Evolutionary conservation across 345 rosid genomes (phyloP).

Genomic region (Cardamine resedifolia): DNA sequence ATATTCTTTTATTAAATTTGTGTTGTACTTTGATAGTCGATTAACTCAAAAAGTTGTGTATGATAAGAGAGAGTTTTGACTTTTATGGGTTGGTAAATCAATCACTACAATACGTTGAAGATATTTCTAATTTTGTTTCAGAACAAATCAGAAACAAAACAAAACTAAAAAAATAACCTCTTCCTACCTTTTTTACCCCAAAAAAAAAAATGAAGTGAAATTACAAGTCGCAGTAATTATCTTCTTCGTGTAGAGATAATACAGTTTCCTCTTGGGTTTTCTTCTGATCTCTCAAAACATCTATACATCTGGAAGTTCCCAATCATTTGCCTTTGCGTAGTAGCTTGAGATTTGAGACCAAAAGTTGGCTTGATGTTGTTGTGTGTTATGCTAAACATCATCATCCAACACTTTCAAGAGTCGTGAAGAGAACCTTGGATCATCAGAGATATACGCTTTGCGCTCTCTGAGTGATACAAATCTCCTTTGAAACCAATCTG

Average conservation of each 20-base stretch:
- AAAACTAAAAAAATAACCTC: conserved; percentile 13
- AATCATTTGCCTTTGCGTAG: conserved; percentile 16
- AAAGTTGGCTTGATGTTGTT: conserved; percentile 25
- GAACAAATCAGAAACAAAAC: neutral
- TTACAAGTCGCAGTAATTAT: conserved; percentile 34
- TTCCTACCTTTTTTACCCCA: conserved; percentile 28
- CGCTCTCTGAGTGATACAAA: conserved; percentile 77
- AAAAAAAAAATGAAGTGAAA: conserved; percentile 14
- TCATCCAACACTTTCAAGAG: conserved; percentile 46
- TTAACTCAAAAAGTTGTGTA: conserved; percentile 1
- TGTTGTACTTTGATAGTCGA: conserved; percentile 29
- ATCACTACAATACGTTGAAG: conserved; percentile 17
- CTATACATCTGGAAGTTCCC: conserved; percentile 36
- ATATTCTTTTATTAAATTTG: conserved; percentile 35
- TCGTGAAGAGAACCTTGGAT: conserved; percentile 92
- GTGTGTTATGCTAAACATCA: neutral
- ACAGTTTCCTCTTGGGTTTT: conserved; percentile 28
- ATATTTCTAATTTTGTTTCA: neutral
- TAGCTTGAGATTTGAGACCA: conserved; percentile 38
- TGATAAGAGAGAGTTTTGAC: conserved; percentile 7
- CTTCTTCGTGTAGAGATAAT: conserved; percentile 36
- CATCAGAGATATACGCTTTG: conserved; percentile 77
- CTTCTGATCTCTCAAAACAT: conserved; percentile 21
- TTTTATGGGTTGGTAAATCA: conserved; percentile 8
- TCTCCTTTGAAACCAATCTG: conserved; percentile 94